These are phyloP conservation scores for Pythium dissimile DNA, from an alignment of 352 stramenopile genomes.

Conservation along the genomic window DNA sequence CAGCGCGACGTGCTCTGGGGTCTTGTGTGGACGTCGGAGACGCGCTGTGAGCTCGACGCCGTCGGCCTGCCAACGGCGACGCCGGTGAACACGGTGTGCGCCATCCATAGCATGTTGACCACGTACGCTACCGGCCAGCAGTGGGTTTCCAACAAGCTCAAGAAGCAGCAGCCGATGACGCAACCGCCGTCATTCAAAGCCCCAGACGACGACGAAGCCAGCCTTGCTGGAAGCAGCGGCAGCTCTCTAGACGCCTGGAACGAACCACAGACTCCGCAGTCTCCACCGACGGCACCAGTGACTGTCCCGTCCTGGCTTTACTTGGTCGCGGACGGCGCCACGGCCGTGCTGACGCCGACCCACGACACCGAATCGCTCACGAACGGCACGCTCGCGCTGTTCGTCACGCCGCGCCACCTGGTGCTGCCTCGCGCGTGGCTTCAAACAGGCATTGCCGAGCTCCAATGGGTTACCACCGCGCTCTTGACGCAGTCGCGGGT, in stretches of 20 bases:
- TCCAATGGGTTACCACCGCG: slow-evolving; percentile 8
- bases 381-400: slow-evolving; percentile 3
- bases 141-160: neutral
- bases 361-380: neutral
- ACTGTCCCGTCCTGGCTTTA: slow-evolving; percentile 1
- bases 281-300: neutral
- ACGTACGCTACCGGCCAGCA: neutral
- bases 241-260: too few species aligned
- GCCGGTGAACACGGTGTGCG: slow-evolving; percentile 7
- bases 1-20: slow-evolving; percentile 12
- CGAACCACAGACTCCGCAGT: too few species aligned
- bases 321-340: neutral
- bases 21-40: slow-evolving; percentile 6
- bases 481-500: neutral
- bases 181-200: too few species aligned
- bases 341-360: slow-evolving; percentile 1
- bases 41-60: neutral
- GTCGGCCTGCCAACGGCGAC: slow-evolving; percentile 4
- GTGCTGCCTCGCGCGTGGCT: slow-evolving; percentile 13
- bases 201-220: too few species aligned
- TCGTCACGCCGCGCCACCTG: slow-evolving; percentile 18
- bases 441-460: neutral
- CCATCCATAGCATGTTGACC: neutral
- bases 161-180: neutral
- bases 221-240: too few species aligned